Conservation (phyloP, 345 rosid species). For the Arabidopsis suecica region DNA sequence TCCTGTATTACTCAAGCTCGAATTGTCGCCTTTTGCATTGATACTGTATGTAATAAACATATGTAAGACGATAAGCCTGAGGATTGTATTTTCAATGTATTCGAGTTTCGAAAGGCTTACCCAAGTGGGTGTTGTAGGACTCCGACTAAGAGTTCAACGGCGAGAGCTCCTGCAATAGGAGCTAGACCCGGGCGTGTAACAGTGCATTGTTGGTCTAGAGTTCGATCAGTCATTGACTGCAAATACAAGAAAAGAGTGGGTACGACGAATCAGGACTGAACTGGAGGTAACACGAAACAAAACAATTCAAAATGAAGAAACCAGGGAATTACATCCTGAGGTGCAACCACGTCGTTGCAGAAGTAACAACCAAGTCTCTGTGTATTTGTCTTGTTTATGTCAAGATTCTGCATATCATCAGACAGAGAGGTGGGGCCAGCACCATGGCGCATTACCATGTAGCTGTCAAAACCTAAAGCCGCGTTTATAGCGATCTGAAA, state of each 20-base stretch:
- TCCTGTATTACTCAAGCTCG: slow-evolving; percentile 52
- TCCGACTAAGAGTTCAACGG: slow-evolving; percentile 84
- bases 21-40: slow-evolving; percentile 65
- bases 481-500: slow-evolving; percentile 83
- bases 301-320: background rate
- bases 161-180: slow-evolving; percentile 91
- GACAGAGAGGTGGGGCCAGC: slow-evolving; percentile 66
- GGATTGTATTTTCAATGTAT: background rate
- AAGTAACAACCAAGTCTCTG: slow-evolving; percentile 95
- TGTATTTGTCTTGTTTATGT: slow-evolving; percentile 44
- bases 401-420: slow-evolving; percentile 52
- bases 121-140: slow-evolving; percentile 87
- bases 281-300: background rate
- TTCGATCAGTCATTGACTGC: slow-evolving; percentile 94
- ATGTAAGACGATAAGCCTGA: slow-evolving; percentile 26
- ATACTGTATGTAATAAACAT: slow-evolving; percentile 57
- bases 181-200: slow-evolving; percentile 98
- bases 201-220: slow-evolving; percentile 97
- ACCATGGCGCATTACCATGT: slow-evolving; percentile 99
- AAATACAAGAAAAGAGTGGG: background rate
- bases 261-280: background rate
- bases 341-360: slow-evolving; percentile 96
- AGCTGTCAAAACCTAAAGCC: slow-evolving; percentile 97
- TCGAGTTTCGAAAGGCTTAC: slow-evolving; percentile 50
- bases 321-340: slow-evolving; percentile 71